Evolutionary conservation across 2,329 filamentous ascomycete genomes (phyloP).

Genomic region (Cordyceps farinosa): DNA sequence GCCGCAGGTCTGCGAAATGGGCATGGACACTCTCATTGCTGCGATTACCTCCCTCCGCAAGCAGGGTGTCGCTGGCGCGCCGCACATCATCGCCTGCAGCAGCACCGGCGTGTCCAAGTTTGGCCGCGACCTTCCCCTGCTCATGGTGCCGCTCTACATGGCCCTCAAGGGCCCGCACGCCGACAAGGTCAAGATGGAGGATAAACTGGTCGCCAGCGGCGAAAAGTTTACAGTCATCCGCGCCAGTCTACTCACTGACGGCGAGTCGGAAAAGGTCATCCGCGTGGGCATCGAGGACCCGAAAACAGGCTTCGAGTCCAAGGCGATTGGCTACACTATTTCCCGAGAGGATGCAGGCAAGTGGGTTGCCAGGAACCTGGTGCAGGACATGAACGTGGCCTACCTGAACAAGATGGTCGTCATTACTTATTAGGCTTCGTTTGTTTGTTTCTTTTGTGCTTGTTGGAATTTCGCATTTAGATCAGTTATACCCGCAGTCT

Average conservation of each 20-base stretch:
- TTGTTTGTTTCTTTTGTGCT: background rate
- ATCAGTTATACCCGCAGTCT: background rate
- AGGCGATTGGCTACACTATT: constrained; percentile 45
- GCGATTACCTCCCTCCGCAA: constrained; percentile 33
- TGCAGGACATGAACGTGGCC: constrained; percentile 25
- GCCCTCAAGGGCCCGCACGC: constrained; percentile 40
- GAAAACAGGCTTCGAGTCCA: constrained; percentile 28
- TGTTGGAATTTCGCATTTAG: background rate
- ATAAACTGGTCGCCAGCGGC: constrained; percentile 24
- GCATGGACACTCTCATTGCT: constrained; percentile 40
- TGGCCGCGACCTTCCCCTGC: constrained; percentile 41
- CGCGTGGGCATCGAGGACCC: constrained; percentile 40
- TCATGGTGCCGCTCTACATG: constrained; percentile 42
- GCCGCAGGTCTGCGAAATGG: constrained; percentile 45
- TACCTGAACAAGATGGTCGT: constrained; percentile 36
- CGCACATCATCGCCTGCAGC: constrained; percentile 34
- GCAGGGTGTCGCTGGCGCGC: constrained; percentile 27
- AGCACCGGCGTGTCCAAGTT: constrained; percentile 39
- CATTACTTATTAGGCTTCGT: constrained; percentile 32
- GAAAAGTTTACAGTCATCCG: constrained; percentile 37
- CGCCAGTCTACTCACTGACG: constrained; percentile 35
- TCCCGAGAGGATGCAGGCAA: constrained; percentile 44
- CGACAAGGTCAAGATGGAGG: constrained; percentile 49
- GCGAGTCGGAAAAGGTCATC: constrained; percentile 28
- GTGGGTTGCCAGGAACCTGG: constrained; percentile 43